Conservation (phyloP, 495 filamentous ascomycete species). For the Choiromyces venosus region DNA sequence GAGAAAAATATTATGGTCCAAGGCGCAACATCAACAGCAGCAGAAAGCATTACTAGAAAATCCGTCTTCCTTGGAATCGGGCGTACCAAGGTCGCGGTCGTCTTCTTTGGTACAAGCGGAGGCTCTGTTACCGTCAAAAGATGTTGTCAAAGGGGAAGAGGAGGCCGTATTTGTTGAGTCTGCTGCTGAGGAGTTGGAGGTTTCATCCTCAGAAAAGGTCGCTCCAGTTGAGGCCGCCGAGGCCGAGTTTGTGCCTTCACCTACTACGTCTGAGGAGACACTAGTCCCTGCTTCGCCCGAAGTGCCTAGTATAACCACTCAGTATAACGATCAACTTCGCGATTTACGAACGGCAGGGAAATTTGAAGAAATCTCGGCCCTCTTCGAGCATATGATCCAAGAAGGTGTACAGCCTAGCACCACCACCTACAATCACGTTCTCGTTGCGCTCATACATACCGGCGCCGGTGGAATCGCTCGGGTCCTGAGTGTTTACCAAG, state of each 20-base stretch:
- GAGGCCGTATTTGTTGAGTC: constrained; percentile 32
- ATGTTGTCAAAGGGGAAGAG: constrained; percentile 7
- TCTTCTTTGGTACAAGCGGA: constrained; percentile 23
- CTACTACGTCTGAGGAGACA: constrained; percentile 40
- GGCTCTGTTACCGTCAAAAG: constrained; percentile 22
- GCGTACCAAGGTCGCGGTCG: constrained; percentile 25
- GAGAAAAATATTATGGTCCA: constrained; percentile 42
- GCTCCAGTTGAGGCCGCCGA: constrained; percentile 12
- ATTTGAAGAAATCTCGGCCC: constrained; percentile 78
- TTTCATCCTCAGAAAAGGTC: constrained; percentile 33
- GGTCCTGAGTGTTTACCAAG: constrained; percentile 87
- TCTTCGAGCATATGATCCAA: constrained; percentile 78
- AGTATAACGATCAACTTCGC: constrained; percentile 67
- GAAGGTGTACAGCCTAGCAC: constrained; percentile 73
- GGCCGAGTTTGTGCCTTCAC: constrained; percentile 45
- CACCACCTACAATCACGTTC: constrained; percentile 79
- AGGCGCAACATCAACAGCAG: constrained; percentile 42
- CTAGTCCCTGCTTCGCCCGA: constrained; percentile 21
- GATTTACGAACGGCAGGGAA: constrained; percentile 61
- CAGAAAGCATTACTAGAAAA: constrained; percentile 30
- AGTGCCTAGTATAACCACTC: constrained; percentile 47
- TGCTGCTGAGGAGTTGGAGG: constrained; percentile 43
- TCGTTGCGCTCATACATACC: constrained; percentile 63
- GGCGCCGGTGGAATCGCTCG: constrained; percentile 52
- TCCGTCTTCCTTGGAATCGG: constrained; percentile 19